Evolutionary conservation across 371 early-diverging fungal genomes (phyloP), one percentile per base, ranked within the genome.

Genomic region (Rhizopus arrhizus): DNA sequence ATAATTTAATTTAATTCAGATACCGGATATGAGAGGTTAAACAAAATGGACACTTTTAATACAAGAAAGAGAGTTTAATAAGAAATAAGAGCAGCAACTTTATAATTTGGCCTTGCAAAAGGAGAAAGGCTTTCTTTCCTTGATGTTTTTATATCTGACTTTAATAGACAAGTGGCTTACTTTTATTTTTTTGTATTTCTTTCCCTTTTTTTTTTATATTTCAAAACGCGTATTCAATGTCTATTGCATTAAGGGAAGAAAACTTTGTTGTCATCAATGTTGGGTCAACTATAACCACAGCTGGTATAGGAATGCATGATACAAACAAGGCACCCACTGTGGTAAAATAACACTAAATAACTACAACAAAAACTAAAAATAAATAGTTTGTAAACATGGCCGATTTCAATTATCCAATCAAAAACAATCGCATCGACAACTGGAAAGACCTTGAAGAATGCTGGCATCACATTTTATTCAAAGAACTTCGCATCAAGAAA

Each of bases 371-470:
- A 61, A n/a, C 51, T 52, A 41, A 49, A 38, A 40, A 36, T 53
- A 9, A 56, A 43, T 63, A 81, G 70, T 53, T 59, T 47, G 54
- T 70, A 9, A 62, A 69, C 50, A 76, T 72, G 71, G 56, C 67
- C n/a, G 76, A 70, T 7, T 78, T 64, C 55, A 69, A 75, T 36
- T 72, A 79, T n/a, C 87, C 91, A 1, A 80, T 93, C 38, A 59
- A 76, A 49, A 69, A 83, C 29, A 89, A 90, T 12, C 59, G 65
- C 5, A 87, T 92, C 51, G 72, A 66, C 9, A 88, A 92, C 65
- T 94, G 93, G 93, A 85, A 80, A n/a, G 84, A 82, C 16, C 74
- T 93, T 58, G 85, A 88, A 53, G 89, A 86, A 8, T 78, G 91
- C 56, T 85, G 89, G 83, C 77, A 88, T 59, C 87, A 89, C 59